phyloP scores from a whole-genome alignment of 495 filamentous ascomycete genomes.

The Hypoxylon intermedium region DNA sequence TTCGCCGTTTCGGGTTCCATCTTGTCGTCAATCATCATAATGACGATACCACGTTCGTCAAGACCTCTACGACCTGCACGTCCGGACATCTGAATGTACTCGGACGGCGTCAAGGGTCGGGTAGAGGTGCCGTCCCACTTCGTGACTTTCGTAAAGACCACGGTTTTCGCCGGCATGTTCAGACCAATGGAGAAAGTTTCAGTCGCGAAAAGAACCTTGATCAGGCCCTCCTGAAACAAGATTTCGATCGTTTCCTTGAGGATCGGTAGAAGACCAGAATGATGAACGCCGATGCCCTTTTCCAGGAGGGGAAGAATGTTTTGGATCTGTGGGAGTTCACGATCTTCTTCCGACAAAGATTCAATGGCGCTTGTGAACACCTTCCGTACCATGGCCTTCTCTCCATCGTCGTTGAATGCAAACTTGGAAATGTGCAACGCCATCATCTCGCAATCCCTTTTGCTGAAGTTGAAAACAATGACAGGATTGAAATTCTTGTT shows the following conservation, averaged over 20 bases:
- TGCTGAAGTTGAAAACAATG: slow-evolving; percentile 99
- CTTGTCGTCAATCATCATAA: slow-evolving; percentile 98
- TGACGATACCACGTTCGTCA: slow-evolving; percentile 97
- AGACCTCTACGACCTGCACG: slow-evolving; percentile 95
- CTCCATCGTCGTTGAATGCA: slow-evolving; percentile 96
- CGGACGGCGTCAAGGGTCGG: slow-evolving; percentile 89
- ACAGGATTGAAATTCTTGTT: slow-evolving; percentile 93
- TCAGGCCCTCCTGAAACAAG: slow-evolving; percentile 95
- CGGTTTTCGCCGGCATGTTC: slow-evolving; percentile 99
- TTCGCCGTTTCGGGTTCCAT: slow-evolving; percentile 95
- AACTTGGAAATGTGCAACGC: slow-evolving; percentile 83
- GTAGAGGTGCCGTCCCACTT: slow-evolving; percentile 89
- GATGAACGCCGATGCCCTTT: slow-evolving; percentile 94
- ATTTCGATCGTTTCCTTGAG: slow-evolving; percentile 99
- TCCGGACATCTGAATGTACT: slow-evolving; percentile 98
- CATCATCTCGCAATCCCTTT: slow-evolving; percentile 88
- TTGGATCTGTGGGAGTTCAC: slow-evolving; percentile 82
- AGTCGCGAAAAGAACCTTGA: slow-evolving; percentile 97
- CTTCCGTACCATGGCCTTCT: slow-evolving; percentile 92
- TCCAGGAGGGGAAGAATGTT: slow-evolving; percentile 89
- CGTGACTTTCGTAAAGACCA: slow-evolving; percentile 94
- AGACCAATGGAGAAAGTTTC: slow-evolving; percentile 98
- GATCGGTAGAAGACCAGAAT: slow-evolving; percentile 93
- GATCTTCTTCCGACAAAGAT: slow-evolving; percentile 89
- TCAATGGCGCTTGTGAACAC: slow-evolving; percentile 92